Evolutionary conservation across 1,139 yeast genomes (phyloP), one percentile per base, ranked within the genome.

Genomic region (Casaregolazyma lundiana): DNA sequence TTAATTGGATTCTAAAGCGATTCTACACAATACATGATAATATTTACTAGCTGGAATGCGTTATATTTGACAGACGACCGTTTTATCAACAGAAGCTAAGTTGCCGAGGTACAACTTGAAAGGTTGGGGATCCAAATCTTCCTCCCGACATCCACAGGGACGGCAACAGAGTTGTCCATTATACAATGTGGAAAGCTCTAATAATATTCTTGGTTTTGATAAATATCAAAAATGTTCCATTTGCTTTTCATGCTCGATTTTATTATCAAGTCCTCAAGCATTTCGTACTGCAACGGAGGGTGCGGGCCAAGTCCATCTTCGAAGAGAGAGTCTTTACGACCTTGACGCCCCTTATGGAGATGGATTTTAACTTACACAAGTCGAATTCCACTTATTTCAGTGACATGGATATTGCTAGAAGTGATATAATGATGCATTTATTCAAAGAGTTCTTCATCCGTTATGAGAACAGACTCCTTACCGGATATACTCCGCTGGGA

Each of bases 301-400:
- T 48, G 18, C 51, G 50, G 43, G 50, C 59, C 15, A 38, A 49
- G 42, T 42, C 42, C 5, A 41, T 57, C 38, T 81, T 81, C 64
- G 68, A 71, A 29, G 71, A 76, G 48, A 64, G 72, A 1, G 60
- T 65, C 5, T 72, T 75, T 57, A 54, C 64, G 13, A 75, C 88
- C 0, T 80, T 80, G 53, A 87, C 85, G 29, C 81, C 92, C 1
- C 80, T 86, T 6, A 68, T 85, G 59, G 97, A 90, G 62, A 78
- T 87, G 58, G 97, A 90, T 65, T 76, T 85, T 71, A 87, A 87
- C 60, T 60, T 88, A 46, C 97, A 90, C 69, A 90, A 90, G 68
- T 80, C 84, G 50, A 90, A 90, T 63, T 79, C 90, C 16, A 84
- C 96, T 1, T 90, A 89, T 65, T 84, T 85, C 59, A 68, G 73